phyloP scores from a whole-genome alignment of 345 rosid species.

The Citrus glauca region DNA sequence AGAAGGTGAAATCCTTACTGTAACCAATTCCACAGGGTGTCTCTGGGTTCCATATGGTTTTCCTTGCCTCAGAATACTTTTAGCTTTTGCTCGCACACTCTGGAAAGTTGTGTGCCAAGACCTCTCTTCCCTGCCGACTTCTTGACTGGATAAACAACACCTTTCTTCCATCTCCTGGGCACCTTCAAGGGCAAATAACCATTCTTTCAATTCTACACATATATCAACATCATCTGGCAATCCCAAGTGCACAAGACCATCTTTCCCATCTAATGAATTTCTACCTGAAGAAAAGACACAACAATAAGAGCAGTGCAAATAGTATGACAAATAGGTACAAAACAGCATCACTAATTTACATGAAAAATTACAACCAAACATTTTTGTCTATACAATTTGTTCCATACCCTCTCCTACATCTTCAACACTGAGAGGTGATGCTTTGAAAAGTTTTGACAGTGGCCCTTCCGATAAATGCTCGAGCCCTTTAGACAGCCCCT shows the following conservation, averaged over 20 bases:
- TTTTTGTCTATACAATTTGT: background rate
- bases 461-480: constrained; percentile 81
- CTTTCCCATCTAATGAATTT: constrained; percentile 42
- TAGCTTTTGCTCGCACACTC: constrained; percentile 55
- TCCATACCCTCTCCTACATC: constrained; percentile 43
- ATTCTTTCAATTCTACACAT: constrained; percentile 72
- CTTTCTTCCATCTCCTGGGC: constrained; percentile 64
- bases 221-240: constrained; percentile 89
- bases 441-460: constrained; percentile 72
- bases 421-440: constrained; percentile 49
- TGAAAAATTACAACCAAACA: background rate
- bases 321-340: background rate
- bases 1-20: constrained; percentile 39
- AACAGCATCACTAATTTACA: background rate
- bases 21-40: constrained; percentile 71
- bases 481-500: constrained; percentile 76
- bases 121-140: constrained; percentile 65
- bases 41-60: constrained; percentile 29
- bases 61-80: constrained; percentile 43
- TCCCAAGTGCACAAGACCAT: constrained; percentile 48
- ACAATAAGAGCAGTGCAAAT: constrained; percentile 13
- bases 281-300: constrained; percentile 32
- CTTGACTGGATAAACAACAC: constrained; percentile 44
- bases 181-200: constrained; percentile 97
- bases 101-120: constrained; percentile 87